Evolutionary conservation across 192 early-diverging fungal species (phyloP).

Genomic region (Coemansia erecta): DNA sequence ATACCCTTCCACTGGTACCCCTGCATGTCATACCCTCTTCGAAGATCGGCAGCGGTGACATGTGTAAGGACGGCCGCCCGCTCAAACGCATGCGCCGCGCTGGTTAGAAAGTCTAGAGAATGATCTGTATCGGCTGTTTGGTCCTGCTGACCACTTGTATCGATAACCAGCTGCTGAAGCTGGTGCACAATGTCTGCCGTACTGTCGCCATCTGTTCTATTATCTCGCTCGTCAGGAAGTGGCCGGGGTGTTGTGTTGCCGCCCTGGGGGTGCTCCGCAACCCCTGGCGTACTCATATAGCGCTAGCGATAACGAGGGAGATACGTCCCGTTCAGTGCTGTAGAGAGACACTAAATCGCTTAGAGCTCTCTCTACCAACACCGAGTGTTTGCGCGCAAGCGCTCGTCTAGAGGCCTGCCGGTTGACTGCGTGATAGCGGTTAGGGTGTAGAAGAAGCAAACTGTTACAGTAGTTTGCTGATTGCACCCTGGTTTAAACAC

Average conservation of each 20-base stretch:
- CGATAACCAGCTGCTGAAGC: constrained; percentile 35
- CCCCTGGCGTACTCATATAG: constrained; percentile 14
- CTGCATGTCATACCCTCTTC: constrained; percentile 54
- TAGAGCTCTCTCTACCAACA: not conserved
- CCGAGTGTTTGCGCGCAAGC: not conserved
- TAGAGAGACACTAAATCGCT: not conserved
- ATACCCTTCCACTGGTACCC: constrained; percentile 57
- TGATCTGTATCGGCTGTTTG: constrained; percentile 6
- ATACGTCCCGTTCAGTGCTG: not conserved
- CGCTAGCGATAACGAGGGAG: not conserved
- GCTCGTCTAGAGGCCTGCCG: no score
- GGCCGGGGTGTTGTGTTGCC: constrained; percentile 2
- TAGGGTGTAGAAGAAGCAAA: no score
- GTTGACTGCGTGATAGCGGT: no score
- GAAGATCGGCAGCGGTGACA: constrained; percentile 18
- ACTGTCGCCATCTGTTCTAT: constrained; percentile 4
- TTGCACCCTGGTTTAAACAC: no score
- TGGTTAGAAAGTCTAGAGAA: constrained; percentile 40
- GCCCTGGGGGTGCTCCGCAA: constrained; percentile 1
- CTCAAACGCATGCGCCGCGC: constrained; percentile 46
- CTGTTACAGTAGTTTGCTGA: no score
- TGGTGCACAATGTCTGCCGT: constrained; percentile 28
- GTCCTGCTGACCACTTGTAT: not conserved
- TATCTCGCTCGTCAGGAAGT: constrained; percentile 4
- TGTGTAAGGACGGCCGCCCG: constrained; percentile 30